Evolutionary conservation across 257 asterid genomes (phyloP), one percentile per base, ranked within the genome.

Genomic region (Fraxinus excelsior): DNA sequence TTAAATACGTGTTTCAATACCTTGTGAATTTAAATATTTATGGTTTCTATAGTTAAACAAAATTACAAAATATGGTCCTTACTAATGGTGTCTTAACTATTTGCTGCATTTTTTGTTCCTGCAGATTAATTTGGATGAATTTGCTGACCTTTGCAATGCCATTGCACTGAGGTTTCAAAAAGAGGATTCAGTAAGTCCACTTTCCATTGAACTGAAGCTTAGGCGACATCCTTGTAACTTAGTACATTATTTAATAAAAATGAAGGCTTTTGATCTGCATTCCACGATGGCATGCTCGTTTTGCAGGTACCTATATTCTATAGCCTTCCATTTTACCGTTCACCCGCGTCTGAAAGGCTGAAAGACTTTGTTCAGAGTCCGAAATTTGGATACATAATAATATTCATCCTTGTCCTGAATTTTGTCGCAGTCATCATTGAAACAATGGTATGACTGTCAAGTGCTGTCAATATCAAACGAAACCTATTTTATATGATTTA

Each of bases 111-210:
- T 18, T 75, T 28, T 73, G 74, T 67, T 28, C 71, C 21, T 86
- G 84, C 97, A 96, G 99, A 93, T 96, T 78, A 88, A 84, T 81
- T 86, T 93, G 92, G 94, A 84, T 4, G 98, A 96, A 85, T 96
- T 96, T 88, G 80, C 83, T 60, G 99, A 96, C 86, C 91, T 96
- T 66, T 89, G 97, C 74, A 88, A 87, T 64, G 96, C 99, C 60
- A 96, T 96, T 67, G 97, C 97, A 37, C 90, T 96, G 71, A 89
- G 88, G 84, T 96, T 96, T 85, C 98, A 96, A 83, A 96, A 96
- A 87, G 99, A 91, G 88, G 90, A 94, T 64, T 81, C 85, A n/a
- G 99, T 93, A 84, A 89, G 83, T 85, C 79, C 8, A 25, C 18
- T 62, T 62, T 62, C 65, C 80, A 26, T 67, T 26, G 29, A 82